Evolutionary conservation across 768 basidiomycete species (phyloP), one percentile per base, ranked within the genome.

Genomic region (Rhizopogon vinicolor): DNA sequence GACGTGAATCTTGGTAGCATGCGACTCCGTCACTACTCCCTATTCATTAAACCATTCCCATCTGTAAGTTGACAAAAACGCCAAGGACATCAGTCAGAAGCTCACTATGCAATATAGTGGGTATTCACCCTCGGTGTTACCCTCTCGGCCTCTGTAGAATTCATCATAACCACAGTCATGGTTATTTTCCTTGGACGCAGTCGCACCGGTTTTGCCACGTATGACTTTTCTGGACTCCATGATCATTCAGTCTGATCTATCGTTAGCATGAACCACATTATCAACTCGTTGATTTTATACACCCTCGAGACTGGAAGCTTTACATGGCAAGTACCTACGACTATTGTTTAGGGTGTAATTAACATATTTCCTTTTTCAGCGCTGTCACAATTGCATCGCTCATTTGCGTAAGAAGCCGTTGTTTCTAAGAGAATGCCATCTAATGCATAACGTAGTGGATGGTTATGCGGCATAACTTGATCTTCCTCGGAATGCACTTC

Each of bases 281-380:
- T 83, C 44, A 81, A 82, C 55, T 65, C 69, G 0, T 60, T 82
- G 58, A 78, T 82, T 50, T 57, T 79, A 1, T 82, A 83, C 54
- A 76, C 80, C 0, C 70, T 83, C 33, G 82, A 83, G 60, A 80
- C 76, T 14, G 82, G 81, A 41, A 64, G 74, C 3, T 43, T 82
- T 18, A 82, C 82, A 25, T 75, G 74, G 76, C 74, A 54, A 59
- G 53, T 29, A 7, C 13, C 22, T 22, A 1, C 1, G 35, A 39
- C 16, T 2, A 7, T 13, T 0, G 5, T 3, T 10, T n/a, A 7
- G 31, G 3, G 6, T 48, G 2, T 4, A 0, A 12, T 53, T 67
- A 10, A 61, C 19, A 2, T 25, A 3, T 33, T 2, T 5, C 44
- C 7, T 25, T 37, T 44, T 37, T 44, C 40, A 70, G 68, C 22